These are phyloP conservation scores for Yamadazyma songkhlaensis DNA, from an alignment of 1,139 yeast genomes.

Conservation along the genomic window DNA sequence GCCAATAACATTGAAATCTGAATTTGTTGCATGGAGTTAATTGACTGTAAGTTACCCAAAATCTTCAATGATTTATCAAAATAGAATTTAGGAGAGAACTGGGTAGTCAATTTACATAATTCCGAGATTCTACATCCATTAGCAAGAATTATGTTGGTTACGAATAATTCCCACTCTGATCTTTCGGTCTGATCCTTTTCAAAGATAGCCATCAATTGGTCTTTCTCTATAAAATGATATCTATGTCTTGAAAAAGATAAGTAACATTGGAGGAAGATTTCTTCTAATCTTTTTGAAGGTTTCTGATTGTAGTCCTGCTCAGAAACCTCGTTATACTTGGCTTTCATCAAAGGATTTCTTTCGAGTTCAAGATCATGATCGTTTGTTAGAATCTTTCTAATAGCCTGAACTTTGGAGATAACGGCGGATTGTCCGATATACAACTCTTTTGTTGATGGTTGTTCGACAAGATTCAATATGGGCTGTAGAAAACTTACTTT, in stretches of 20 bases:
- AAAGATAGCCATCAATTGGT: constrained; percentile 6
- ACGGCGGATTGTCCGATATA: constrained; percentile 14
- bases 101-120: constrained; percentile 9
- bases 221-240: constrained; percentile 14
- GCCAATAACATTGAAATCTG: constrained; percentile 14
- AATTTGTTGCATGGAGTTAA: constrained; percentile 12
- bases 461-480: constrained; percentile 8
- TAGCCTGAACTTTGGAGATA: constrained; percentile 15
- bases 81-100: constrained; percentile 11
- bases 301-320: constrained; percentile 1
- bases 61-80: constrained; percentile 11
- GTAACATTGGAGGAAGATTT: constrained; percentile 11
- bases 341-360: constrained; percentile 5
- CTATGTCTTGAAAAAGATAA: constrained; percentile 11
- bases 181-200: constrained; percentile 6
- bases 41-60: constrained; percentile 5
- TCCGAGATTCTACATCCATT: constrained; percentile 14
- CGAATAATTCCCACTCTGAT: constrained; percentile 12
- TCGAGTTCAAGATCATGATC: constrained; percentile 9
- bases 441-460: constrained; percentile 9
- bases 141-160: constrained; percentile 10
- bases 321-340: constrained; percentile 4
- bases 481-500: constrained; percentile 9
- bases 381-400: constrained; percentile 13
- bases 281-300: constrained; percentile 9